Percentiles rank a stretch among this genome's conserved stretches.
These are phyloP conservation scores for Rhizoclosmatium globosum DNA, from an alignment of 192 early-diverging fungal genomes.

Conservation along the genomic window DNA sequence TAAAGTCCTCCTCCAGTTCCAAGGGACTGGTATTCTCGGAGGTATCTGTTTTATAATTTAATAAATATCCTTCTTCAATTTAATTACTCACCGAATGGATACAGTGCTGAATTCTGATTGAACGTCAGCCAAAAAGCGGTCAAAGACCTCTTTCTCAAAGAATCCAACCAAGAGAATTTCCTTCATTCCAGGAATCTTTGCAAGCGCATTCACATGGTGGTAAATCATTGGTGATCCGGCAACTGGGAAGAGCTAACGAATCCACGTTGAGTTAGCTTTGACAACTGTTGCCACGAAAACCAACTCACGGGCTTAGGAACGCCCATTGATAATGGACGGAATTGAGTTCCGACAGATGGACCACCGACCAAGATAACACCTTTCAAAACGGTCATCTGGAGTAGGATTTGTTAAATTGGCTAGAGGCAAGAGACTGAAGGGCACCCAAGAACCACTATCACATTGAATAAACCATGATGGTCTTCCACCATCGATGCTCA, in stretches of 20 bases:
- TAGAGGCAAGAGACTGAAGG: too few species aligned
- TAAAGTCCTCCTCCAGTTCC: conserved; percentile 97
- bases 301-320: conserved; percentile 85
- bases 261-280: background rate
- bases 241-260: conserved; percentile 84
- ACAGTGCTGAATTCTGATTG: conserved; percentile 87
- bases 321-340: conserved; percentile 96
- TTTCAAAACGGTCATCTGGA: conserved; percentile 58
- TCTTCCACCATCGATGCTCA: too few species aligned
- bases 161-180: conserved; percentile 97
- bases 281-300: background rate
- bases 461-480: too few species aligned
- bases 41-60: conserved; percentile 69
- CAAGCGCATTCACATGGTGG: conserved; percentile 94
- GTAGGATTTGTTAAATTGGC: background rate
- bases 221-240: conserved; percentile 95
- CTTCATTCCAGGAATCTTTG: conserved; percentile 85
- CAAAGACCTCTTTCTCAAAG: conserved; percentile 95
- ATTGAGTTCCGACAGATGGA: conserved; percentile 95
- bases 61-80: background rate
- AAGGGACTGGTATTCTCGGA: conserved; percentile 96
- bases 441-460: too few species aligned
- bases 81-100: conserved; percentile 73
- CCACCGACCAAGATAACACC: conserved; percentile 98
- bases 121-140: conserved; percentile 85